Evolutionary conservation across 352 stramenopile genomes (phyloP), one percentile per base, ranked within the genome.

Genomic region (Phytophthora fragariaefolia): DNA sequence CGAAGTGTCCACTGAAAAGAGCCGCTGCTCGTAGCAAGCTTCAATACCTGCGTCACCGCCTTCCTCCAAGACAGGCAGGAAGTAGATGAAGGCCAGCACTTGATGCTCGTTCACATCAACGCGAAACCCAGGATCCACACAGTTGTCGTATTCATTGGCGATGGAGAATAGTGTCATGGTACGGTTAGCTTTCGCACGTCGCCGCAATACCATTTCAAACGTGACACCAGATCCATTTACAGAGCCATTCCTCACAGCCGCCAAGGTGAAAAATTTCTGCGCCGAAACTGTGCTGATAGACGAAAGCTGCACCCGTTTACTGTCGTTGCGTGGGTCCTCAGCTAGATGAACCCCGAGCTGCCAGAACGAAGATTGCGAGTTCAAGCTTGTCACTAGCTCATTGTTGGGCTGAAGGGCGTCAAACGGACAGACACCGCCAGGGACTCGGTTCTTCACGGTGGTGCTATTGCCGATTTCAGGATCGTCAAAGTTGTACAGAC

Each of bases 121-220:
- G 0, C 84, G 83, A 62, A 95, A 90, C 10, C 87, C 87, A 1
- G 79, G 60, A 13, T 93, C 83, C 1, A 72, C 71, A 48, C 87
- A 95, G 8, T 72, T 74, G 47, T 89, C 69, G 32, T 80, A 91
- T 10, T 77, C 62, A 51, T 89, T 92, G 1, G 75, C 65, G 30
- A 95, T 89, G 22, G 75, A 85, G 50, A 95, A 90, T 12, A 95
- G 54, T 26, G 85, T 91, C 81, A 92, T 90, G 28, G 67, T 82
- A 3, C 66, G 71, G 53, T 85, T 89, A 1, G 24, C 48, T 17
- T 60, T 18, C 1, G 60, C 30, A 2, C 73, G 82, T 6, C 74
- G 68, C 6, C 87, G 79, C 8, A 92, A 63, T 4, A 83, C 76
- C 57, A 93, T 75, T 53, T 95, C 87, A 48, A 95, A 92, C 9